Base-by-base conservation (phyloP, 257 asterid genomes). In the Solanum corneliomulleri region DNA sequence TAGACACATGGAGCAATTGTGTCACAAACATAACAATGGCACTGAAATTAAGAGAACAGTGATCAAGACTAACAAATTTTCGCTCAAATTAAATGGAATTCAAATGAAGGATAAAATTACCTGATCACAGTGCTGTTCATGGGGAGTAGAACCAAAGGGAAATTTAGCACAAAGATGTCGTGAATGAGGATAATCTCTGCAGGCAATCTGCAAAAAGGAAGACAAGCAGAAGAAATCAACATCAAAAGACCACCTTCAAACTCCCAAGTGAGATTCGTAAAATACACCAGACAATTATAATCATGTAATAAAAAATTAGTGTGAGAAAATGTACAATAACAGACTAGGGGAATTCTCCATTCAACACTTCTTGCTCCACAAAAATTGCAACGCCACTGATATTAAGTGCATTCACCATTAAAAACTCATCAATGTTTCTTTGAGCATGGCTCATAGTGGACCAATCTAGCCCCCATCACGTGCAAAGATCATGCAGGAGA, bases 1-100 rank as follows among this genome's bases (percentile, higher is more conserved):
- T 81, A 88, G 86, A 88, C 74, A 90, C 99, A 97, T 66, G 99
- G 99, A 88, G 98, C 99, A 86, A 94, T 89, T 58, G 94, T 88
- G 92, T 95, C 98, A 62, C 98, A 97, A 72, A 97, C 97, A 88
- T 92, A 95, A 89, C 99, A 97, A 92, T 97, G 99, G 88, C 99
- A 97, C 99, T 97, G 96, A 88, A 90, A 91, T 90, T 84, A 78
- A 87, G 87, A 84, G 52, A 78, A 77, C 45, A 60, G 52, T 60
- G 75, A 87, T 89, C 90, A 88, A 86, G 83, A 88, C 23, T 66
- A 87, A 47, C 60, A 86, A 58, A 72, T 39, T 33, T 52, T 77
- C 25, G 49, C 88, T 37, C 75, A 72, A 80, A 88, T 70, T 2
- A 78, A 31, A 85, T 27, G 86, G 37, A 23, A 49, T 84, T 86